A percentile compares a stretch with the other conserved stretches of the same genome.
Evolutionary conservation across 352 stramenopile genomes (phyloP).

Genomic region (Phytophthora parvispora): DNA sequence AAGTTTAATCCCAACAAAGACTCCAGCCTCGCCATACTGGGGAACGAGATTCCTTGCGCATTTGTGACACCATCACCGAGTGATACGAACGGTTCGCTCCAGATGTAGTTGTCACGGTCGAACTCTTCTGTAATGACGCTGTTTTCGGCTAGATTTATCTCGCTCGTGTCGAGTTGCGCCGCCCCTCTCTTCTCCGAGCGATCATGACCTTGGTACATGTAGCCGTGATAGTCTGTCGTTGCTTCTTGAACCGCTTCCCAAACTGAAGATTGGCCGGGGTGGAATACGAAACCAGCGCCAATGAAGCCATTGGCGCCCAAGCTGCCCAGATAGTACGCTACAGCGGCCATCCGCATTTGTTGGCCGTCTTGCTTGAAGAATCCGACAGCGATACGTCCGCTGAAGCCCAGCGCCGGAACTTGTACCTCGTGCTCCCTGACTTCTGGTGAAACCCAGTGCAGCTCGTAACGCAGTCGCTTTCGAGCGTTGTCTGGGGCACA

Average conservation of each 20-base stretch:
- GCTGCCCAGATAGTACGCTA: conserved; percentile 67
- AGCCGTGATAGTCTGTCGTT: conserved; percentile 8
- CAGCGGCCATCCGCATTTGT: conserved; percentile 45
- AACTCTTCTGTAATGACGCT: conserved; percentile 5
- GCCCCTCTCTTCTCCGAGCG: conserved; percentile 4
- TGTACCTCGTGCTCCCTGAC: conserved; percentile 20
- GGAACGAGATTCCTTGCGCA: conserved; percentile 62
- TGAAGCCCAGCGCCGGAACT: conserved; percentile 40
- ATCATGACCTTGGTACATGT: conserved; percentile 29
- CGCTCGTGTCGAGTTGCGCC: not conserved
- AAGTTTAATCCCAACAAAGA: not conserved
- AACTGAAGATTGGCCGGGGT: conserved; percentile 39
- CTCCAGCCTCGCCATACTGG: conserved; percentile 37
- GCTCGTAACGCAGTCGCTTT: conserved; percentile 58
- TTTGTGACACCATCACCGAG: conserved; percentile 36
- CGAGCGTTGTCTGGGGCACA: conserved; percentile 58
- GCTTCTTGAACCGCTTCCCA: conserved; percentile 45
- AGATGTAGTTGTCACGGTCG: conserved; percentile 33
- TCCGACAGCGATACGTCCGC: conserved; percentile 32
- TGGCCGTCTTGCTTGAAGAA: conserved; percentile 61
- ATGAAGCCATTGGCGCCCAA: conserved; percentile 62
- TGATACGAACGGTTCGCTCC: conserved; percentile 63
- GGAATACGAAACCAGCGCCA: conserved; percentile 56
- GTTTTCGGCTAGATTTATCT: conserved; percentile 12
- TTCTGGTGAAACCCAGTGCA: conserved; percentile 43